phyloP scores from a whole-genome alignment of 2,329 filamentous ascomycete genomes.

The Blastomyces parvus region DNA sequence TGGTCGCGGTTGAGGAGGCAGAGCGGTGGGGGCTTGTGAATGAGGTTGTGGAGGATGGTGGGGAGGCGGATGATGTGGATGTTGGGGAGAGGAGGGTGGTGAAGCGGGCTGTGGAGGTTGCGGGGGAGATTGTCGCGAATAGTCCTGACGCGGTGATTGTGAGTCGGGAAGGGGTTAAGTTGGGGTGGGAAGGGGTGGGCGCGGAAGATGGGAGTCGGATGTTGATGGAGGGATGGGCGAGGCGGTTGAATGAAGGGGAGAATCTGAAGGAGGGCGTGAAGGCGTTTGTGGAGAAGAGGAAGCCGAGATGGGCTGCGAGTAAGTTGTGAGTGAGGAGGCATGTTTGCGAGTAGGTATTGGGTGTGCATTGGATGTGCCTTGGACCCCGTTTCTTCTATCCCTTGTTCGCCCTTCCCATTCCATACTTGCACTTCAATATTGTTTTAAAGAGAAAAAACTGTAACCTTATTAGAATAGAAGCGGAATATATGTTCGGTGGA shows the following conservation, averaged over 20 bases:
- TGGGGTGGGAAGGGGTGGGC: constrained; percentile 61
- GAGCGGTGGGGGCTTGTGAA: constrained; percentile 61
- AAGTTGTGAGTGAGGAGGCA: constrained; percentile 26
- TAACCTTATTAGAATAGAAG: neutral
- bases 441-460: no score
- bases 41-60: constrained; percentile 43
- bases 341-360: no score
- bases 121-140: constrained; percentile 52
- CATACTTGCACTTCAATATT: neutral
- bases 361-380: no score
- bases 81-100: constrained; percentile 17
- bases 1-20: constrained; percentile 52
- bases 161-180: constrained; percentile 58
- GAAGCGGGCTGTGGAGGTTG: constrained; percentile 48
- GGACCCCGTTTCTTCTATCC: no score
- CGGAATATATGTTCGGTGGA: neutral
- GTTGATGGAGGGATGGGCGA: constrained; percentile 50
- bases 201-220: constrained; percentile 53
- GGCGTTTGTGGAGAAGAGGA: constrained; percentile 68
- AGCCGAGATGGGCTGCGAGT: constrained; percentile 50
- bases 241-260: constrained; percentile 52
- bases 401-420: no score
- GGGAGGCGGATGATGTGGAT: constrained; percentile 13
- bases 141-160: constrained; percentile 70
- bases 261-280: constrained; percentile 65